Base-by-base conservation (phyloP, 2,329 filamentous ascomycete species). In the Dothiorella sarmentorum region DNA sequence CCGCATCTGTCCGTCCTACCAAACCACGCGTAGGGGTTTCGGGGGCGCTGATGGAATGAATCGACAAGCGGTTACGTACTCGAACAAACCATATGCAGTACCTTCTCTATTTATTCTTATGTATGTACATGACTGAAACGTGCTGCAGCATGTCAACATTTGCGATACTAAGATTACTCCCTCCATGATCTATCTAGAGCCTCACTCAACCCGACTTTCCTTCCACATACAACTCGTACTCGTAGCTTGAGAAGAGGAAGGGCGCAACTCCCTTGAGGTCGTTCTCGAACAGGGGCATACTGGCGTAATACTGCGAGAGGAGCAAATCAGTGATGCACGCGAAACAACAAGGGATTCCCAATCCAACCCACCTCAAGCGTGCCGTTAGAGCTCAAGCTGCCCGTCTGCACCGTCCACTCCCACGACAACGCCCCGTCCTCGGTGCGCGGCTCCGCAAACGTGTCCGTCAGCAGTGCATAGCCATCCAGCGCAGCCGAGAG, bases 331-430 rank as follows among this genome's bases (percentile, higher is more conserved):
- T 29, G 7, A 42, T 17, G n/a, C 22, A 24, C 15, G 13, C 7
- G 38, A 15, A n/a, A 27, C 3, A 10, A 15, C 2, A 37, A 52
- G 27, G 44, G 3, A 31, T 15, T 13, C 1, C 9, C 17, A 17
- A 9, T 7, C 43, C 15, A 33, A 64, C 71, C 69, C 64, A 81
- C 79, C 68, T 80, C 75, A 62, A 80, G 83, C 4, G 73, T 75
- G 2, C 76, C 76, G 62, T 73, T 76, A 61, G 76, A 75, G 62
- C 73, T 76, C 61, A 84, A 63, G 51, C 77, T 81, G 33, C 81
- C 80, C 10, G 83, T 80, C 51, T 73, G 67, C 0, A 82, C 81
- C 0, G 81, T 83, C 1, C 78, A 78, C 61, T 80, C 76, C 68
- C 75, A 82, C 51, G 73, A 75, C 44, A 82, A 63, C 0, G 80